phyloP scores from a whole-genome alignment of 1,139 yeast genomes.

The Scheffersomyces segobiensis region DNA sequence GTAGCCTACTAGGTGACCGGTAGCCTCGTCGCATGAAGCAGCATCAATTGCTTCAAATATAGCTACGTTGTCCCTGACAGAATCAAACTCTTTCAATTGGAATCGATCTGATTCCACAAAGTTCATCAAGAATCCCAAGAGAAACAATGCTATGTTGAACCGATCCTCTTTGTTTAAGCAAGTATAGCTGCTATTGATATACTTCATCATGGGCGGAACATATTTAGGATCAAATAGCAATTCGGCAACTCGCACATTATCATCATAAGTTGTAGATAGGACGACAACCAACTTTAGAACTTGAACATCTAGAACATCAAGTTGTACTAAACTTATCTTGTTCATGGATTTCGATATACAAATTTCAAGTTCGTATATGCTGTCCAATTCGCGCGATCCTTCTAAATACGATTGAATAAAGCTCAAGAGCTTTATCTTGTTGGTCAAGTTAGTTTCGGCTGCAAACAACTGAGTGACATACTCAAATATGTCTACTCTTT shows the following conservation, averaged over 20 bases:
- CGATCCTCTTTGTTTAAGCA: neutral
- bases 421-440: neutral
- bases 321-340: neutral
- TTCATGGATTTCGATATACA: neutral
- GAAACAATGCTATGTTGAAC: conserved; percentile 8
- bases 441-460: neutral
- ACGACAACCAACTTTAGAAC: conserved; percentile 6
- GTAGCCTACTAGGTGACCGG: conserved; percentile 15
- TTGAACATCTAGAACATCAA: conserved; percentile 1
- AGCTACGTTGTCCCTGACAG: conserved; percentile 3
- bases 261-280: conserved; percentile 8
- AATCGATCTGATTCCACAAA: conserved; percentile 3
- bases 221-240: neutral
- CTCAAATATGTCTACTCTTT: neutral
- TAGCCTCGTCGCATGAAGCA: conserved; percentile 3
- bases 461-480: neutral
- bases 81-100: neutral
- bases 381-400: neutral
- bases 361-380: neutral
- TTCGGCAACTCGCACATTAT: neutral
- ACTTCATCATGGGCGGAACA: neutral
- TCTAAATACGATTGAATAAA: neutral
- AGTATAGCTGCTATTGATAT: neutral
- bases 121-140: conserved; percentile 7
- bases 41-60: conserved; percentile 2